phyloP scores from a whole-genome alignment of 495 filamentous ascomycete genomes.

The Hapsidospora chrysogenum region DNA sequence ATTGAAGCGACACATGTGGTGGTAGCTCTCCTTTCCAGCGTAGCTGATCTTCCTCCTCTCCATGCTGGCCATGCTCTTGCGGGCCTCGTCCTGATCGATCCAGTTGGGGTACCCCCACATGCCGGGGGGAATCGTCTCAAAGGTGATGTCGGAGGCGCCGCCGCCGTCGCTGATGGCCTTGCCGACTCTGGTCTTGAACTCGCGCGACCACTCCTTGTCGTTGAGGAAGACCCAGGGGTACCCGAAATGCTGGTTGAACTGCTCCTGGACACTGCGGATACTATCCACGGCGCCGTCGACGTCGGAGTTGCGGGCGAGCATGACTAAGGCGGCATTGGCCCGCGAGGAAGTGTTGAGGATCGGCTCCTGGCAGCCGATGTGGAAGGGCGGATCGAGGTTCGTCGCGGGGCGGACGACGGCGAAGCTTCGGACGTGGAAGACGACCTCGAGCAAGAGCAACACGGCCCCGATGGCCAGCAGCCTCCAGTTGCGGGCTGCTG shows the following conservation, averaged over 20 bases:
- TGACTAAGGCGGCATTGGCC: constrained; percentile 86
- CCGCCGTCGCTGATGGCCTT: constrained; percentile 49
- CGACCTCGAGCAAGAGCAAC: constrained; percentile 11
- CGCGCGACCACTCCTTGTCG: constrained; percentile 69
- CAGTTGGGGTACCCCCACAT: constrained; percentile 92
- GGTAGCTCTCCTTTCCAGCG: constrained; percentile 96
- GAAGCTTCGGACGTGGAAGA: constrained; percentile 11
- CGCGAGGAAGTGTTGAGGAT: constrained; percentile 35
- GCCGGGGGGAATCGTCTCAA: constrained; percentile 52
- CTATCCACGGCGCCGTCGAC: constrained; percentile 78
- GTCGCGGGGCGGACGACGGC: constrained; percentile 14
- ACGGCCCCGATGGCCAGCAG: background rate
- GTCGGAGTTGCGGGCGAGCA: constrained; percentile 86
- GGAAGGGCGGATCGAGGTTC: constrained; percentile 26
- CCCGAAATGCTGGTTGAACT: constrained; percentile 95
- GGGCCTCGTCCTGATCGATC: constrained; percentile 66
- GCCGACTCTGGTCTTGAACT: constrained; percentile 74
- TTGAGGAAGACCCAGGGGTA: constrained; percentile 97
- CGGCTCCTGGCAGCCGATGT: constrained; percentile 23
- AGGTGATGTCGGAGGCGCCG: constrained; percentile 41
- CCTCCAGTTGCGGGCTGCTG: background rate
- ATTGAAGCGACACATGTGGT: constrained; percentile 96
- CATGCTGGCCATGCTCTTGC: constrained; percentile 70
- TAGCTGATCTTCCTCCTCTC: constrained; percentile 87
- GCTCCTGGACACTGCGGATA: constrained; percentile 80